A percentile compares a stretch with the other conserved stretches of the same genome.
Conservation (phyloP, 805 yeast genomes). For the Yamadazyma tumulicola region DNA sequence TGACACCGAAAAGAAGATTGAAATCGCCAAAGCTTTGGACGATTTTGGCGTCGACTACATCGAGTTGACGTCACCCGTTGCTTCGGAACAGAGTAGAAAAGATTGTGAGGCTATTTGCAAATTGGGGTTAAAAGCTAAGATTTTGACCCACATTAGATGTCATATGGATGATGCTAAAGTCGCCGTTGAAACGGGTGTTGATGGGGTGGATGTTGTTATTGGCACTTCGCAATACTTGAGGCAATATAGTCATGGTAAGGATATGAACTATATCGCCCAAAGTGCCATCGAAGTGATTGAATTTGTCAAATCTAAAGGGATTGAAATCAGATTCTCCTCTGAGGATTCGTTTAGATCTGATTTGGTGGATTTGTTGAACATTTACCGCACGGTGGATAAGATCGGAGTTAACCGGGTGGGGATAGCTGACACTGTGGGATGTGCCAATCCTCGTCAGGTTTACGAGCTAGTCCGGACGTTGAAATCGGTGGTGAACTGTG, state of each 20-base stretch:
- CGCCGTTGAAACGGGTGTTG: constrained; percentile 62
- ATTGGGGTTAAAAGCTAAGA: constrained; percentile 55
- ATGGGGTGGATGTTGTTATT: constrained; percentile 59
- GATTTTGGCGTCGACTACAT: constrained; percentile 62
- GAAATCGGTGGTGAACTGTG: constrained; percentile 55
- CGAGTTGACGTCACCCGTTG: constrained; percentile 58
- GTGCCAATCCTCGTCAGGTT: constrained; percentile 63
- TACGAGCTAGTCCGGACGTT: constrained; percentile 57
- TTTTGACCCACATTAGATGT: constrained; percentile 58
- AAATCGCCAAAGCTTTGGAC: constrained; percentile 58
- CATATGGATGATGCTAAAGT: constrained; percentile 60
- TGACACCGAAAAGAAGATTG: constrained; percentile 52
- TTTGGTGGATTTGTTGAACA: constrained; percentile 55
- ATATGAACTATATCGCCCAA: constrained; percentile 56
- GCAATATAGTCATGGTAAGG: constrained; percentile 58
- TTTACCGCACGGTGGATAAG: constrained; percentile 58
- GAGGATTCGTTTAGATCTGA: constrained; percentile 62
- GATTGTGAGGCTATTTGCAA: constrained; percentile 61
- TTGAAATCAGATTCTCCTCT: constrained; percentile 55
- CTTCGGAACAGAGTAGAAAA: constrained; percentile 53
- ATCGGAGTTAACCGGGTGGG: constrained; percentile 62
- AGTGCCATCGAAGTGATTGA: constrained; percentile 57
- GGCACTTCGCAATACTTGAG: constrained; percentile 58
- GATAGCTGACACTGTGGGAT: constrained; percentile 62
- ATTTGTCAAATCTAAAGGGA: constrained; percentile 57